These are phyloP conservation scores for Delitschia confertaspora DNA, from an alignment of 495 filamentous ascomycete species.

Conservation along the genomic window DNA sequence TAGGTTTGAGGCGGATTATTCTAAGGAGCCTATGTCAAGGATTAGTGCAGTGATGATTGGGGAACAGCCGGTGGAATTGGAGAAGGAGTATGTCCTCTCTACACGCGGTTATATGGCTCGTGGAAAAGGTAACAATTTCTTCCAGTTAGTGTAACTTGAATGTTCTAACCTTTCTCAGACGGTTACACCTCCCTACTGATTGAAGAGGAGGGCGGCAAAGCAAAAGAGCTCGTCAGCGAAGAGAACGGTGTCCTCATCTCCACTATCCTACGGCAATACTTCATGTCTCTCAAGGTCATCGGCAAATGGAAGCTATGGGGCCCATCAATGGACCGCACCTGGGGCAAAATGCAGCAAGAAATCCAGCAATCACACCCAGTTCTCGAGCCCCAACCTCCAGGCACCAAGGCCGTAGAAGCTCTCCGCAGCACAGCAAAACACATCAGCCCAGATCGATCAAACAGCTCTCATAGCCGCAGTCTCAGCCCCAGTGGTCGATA, in stretches of 20 bases:
- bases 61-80: slow-evolving; percentile 48
- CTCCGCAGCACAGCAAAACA: not conserved
- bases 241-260: slow-evolving; percentile 80
- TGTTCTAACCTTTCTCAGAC: slow-evolving; percentile 46
- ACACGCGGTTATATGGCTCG: slow-evolving; percentile 80
- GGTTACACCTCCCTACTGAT: slow-evolving; percentile 67
- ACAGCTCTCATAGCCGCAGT: not conserved
- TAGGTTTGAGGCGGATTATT: slow-evolving; percentile 56
- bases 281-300: slow-evolving; percentile 70
- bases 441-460: not conserved
- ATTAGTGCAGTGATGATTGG: slow-evolving; percentile 54
- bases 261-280: slow-evolving; percentile 79
- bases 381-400: slow-evolving; percentile 2
- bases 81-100: slow-evolving; percentile 55
- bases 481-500: not conserved
- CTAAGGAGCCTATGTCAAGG: slow-evolving; percentile 48
- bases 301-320: slow-evolving; percentile 66
- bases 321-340: slow-evolving; percentile 49
- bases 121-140: slow-evolving; percentile 48
- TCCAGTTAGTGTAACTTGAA: not conserved
- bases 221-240: slow-evolving; percentile 69
- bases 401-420: not conserved
- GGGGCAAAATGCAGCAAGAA: slow-evolving; percentile 49
- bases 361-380: slow-evolving; percentile 34
- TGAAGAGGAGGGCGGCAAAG: slow-evolving; percentile 58